Conservation (phyloP, 2,329 filamentous ascomycete species). For the Fusarium albosuccineum region DNA sequence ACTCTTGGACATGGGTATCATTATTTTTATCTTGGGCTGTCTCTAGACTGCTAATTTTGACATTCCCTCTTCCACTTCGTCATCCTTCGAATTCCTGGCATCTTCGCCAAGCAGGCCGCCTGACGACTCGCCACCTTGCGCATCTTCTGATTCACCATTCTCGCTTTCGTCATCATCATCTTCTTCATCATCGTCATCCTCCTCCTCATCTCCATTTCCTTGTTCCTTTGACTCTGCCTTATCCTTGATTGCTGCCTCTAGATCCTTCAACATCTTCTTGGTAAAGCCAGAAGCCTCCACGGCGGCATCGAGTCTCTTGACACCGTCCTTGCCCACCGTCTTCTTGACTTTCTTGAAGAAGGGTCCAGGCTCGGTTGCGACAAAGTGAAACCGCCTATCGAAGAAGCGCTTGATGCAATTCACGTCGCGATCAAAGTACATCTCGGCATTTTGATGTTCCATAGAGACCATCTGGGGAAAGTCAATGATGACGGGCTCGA, state of each 20-base stretch:
- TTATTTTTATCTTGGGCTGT: conserved; percentile 20
- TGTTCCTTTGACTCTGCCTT: conserved; percentile 67
- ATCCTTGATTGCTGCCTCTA: conserved; percentile 90
- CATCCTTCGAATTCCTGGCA: conserved; percentile 29
- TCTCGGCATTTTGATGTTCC: conserved; percentile 92
- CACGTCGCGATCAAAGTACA: conserved; percentile 97
- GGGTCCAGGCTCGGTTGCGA: conserved; percentile 83
- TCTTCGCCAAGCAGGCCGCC: conserved; percentile 41
- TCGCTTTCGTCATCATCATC: conserved; percentile 47
- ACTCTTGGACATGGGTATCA: conserved; percentile 33
- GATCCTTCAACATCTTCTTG: conserved; percentile 94
- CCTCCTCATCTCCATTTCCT: conserved; percentile 50
- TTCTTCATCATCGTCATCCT: conserved; percentile 46
- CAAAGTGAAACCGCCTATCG: conserved; percentile 87
- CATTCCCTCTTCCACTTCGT: conserved; percentile 46
- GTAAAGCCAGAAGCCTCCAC: conserved; percentile 96
- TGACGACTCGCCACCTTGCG: conserved; percentile 34
- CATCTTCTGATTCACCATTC: conserved; percentile 37
- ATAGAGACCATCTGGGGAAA: conserved; percentile 99
- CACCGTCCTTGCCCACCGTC: conserved; percentile 73
- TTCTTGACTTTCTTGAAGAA: conserved; percentile 89
- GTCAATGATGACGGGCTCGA: conserved; percentile 91
- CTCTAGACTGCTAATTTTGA: conserved; percentile 45
- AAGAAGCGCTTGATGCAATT: conserved; percentile 97
- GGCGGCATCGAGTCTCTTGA: conserved; percentile 82